Conservation (phyloP, 768 basidiomycete species). For the Multifurca ochricompacta region DNA sequence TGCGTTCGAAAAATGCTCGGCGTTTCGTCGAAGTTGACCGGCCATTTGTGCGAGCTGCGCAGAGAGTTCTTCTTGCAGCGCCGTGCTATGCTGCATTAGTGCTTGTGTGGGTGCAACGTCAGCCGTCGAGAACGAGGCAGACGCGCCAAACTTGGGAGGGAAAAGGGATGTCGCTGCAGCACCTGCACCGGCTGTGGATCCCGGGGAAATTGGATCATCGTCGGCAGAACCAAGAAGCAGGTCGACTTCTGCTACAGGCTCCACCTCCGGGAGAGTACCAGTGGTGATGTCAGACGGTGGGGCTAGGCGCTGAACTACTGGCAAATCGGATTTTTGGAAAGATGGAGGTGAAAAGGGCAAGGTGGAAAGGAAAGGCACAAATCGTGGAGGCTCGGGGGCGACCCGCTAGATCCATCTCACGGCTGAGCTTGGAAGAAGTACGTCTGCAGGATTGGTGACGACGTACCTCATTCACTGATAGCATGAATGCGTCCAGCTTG, state of each 20-base stretch:
- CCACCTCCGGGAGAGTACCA: not conserved
- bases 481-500: constrained; percentile 44
- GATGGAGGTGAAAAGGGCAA: constrained; percentile 38
- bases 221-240: constrained; percentile 1
- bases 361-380: constrained; percentile 42
- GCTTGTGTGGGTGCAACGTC: constrained; percentile 28
- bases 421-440: too few relatives aligned
- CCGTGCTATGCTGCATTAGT: constrained; percentile 44
- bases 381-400: constrained; percentile 34
- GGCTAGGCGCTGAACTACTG: not conserved
- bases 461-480: constrained; percentile 45
- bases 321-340: constrained; percentile 1
- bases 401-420: constrained; percentile 40
- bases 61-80: constrained; percentile 65
- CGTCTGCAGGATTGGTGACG: too few relatives aligned
- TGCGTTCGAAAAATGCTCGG: constrained; percentile 64
- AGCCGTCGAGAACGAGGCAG: constrained; percentile 22
- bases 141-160: constrained; percentile 22
- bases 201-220: constrained; percentile 18
- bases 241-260: not conserved
- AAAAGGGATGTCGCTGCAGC: constrained; percentile 29
- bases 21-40: constrained; percentile 75
- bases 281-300: too few relatives aligned
- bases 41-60: constrained; percentile 79
- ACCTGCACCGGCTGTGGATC: too few relatives aligned